phyloP scores from a whole-genome alignment of 495 filamentous ascomycete genomes.

The Penicillium atrosanguineum region DNA sequence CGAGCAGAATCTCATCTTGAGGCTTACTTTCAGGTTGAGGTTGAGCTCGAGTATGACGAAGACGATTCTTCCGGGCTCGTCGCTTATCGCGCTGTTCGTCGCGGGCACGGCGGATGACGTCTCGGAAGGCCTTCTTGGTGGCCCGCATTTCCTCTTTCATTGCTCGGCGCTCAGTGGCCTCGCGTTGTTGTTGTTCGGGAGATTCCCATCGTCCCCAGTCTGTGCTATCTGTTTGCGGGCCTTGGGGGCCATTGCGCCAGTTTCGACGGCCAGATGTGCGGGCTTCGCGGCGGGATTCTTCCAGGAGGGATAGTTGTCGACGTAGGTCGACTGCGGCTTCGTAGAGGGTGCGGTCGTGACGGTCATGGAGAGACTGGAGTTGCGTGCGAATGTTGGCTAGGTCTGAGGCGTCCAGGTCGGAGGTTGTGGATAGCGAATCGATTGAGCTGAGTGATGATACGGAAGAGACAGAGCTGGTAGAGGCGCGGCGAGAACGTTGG shows the following conservation, averaged over 20 bases:
- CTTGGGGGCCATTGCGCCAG: slow-evolving; percentile 26
- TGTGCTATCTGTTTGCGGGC: slow-evolving; percentile 1
- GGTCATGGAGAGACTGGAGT: slow-evolving; percentile 35
- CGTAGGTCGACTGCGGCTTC: slow-evolving; percentile 41
- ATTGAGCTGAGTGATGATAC: slow-evolving; percentile 42
- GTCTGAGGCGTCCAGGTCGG: slow-evolving; percentile 41
- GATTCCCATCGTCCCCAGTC: slow-evolving; percentile 44
- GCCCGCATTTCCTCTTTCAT: slow-evolving; percentile 42
- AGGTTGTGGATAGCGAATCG: slow-evolving; percentile 41
- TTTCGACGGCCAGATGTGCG: slow-evolving; percentile 20
- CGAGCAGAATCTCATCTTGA: slow-evolving; percentile 2
- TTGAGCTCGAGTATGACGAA: slow-evolving; percentile 19
- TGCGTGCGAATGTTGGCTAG: slow-evolving; percentile 41
- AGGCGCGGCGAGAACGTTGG: slow-evolving; percentile 31
- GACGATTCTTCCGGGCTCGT: slow-evolving; percentile 23
- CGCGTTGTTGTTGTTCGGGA: slow-evolving; percentile 35
- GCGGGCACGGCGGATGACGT: slow-evolving; percentile 38
- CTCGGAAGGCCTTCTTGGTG: slow-evolving; percentile 39
- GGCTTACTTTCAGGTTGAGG: slow-evolving; percentile 2
- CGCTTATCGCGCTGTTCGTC: slow-evolving; percentile 37
- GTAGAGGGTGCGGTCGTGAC: slow-evolving; percentile 41
- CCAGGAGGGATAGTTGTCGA: slow-evolving; percentile 33
- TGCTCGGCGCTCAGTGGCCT: slow-evolving; percentile 27
- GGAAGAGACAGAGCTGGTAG: slow-evolving; percentile 36
- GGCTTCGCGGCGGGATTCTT: slow-evolving; percentile 39